Percentiles rank a stretch among this genome's conserved stretches.
These are phyloP conservation scores for Paraconiothyrium sp. DNA, from an alignment of 2,329 filamentous ascomycete genomes.

Conservation along the genomic window DNA sequence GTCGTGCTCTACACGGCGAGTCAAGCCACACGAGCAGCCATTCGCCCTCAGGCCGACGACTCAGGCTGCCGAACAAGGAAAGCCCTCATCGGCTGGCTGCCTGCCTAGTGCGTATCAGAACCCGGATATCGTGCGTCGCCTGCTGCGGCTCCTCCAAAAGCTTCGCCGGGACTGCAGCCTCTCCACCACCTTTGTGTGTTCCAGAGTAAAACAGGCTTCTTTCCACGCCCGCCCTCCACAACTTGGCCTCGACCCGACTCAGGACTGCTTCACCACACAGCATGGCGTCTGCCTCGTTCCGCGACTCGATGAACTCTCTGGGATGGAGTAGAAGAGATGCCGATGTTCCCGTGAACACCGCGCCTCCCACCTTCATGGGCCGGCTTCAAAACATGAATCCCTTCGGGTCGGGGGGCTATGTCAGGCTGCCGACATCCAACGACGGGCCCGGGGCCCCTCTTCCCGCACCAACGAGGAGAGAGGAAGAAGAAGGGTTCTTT, in stretches of 20 bases:
- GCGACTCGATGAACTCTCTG: slow-evolving; percentile 92
- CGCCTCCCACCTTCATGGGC: slow-evolving; percentile 78
- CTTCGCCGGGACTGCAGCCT: slow-evolving; percentile 31
- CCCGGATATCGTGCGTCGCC: slow-evolving; percentile 45
- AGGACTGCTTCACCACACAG: slow-evolving; percentile 15
- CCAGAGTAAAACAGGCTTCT: slow-evolving; percentile 29
- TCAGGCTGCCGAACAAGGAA: slow-evolving; percentile 17
- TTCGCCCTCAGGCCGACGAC: slow-evolving; percentile 27
- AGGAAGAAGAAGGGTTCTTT: slow-evolving; percentile 97
- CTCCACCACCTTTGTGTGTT: slow-evolving; percentile 21
- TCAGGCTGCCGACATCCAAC: slow-evolving; percentile 81
- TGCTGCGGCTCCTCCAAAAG: slow-evolving; percentile 48
- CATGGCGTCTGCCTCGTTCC: slow-evolving; percentile 90
- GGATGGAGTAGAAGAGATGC: slow-evolving; percentile 90
- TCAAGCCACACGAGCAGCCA: slow-evolving; percentile 26
- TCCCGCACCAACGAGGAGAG: slow-evolving; percentile 82
- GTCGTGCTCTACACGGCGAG: slow-evolving; percentile 25
- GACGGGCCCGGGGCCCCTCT: slow-evolving; percentile 85
- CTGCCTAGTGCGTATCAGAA: slow-evolving; percentile 28
- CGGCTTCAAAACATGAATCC: slow-evolving; percentile 88
- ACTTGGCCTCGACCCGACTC: slow-evolving; percentile 10
- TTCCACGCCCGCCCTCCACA: slow-evolving; percentile 22
- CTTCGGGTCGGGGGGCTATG: slow-evolving; percentile 85
- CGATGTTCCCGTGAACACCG: slow-evolving; percentile 78
- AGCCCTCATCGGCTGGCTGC: slow-evolving; percentile 23